Percentiles rank a stretch among this genome's conserved stretches.
These are phyloP conservation scores for Triglochin maritima DNA, from an alignment of 106 monocot species.

Conservation along the genomic window DNA sequence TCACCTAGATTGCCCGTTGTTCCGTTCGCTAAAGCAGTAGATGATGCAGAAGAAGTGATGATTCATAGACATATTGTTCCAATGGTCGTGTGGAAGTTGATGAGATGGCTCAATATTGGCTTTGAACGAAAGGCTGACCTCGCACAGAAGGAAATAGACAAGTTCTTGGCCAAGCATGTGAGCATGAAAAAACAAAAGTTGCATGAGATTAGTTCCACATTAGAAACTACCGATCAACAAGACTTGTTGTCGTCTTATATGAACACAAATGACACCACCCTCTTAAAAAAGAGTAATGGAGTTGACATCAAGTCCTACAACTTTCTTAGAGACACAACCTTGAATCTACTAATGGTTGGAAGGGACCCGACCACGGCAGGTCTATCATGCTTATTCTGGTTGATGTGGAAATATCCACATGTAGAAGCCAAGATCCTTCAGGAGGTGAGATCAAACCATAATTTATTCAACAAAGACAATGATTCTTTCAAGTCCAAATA, in stretches of 20 bases:
- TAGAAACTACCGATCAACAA: not conserved
- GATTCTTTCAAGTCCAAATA: conserved; percentile 8
- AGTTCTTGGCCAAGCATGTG: conserved; percentile 13
- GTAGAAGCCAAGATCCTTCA: conserved; percentile 45
- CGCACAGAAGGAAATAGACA: conserved; percentile 20
- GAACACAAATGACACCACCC: not conserved
- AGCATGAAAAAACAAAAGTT: conserved; percentile 1
- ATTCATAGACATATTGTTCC: conserved; percentile 9
- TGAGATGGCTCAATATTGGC: conserved; percentile 15
- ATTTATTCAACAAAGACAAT: not conserved
- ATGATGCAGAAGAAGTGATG: conserved; percentile 8
- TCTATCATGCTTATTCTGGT: conserved; percentile 51
- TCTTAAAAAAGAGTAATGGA: not conserved
- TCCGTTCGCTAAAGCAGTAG: conserved; percentile 5
- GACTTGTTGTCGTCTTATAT: conserved; percentile 44
- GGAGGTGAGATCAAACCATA: conserved; percentile 12
- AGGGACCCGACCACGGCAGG: conserved; percentile 30
- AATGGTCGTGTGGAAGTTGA: not conserved
- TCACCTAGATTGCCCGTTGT: conserved; percentile 4
- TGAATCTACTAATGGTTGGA: conserved; percentile 53
- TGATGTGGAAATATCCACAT: conserved; percentile 31
- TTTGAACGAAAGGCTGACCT: conserved; percentile 14
- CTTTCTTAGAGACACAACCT: conserved; percentile 42
- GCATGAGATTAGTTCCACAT: not conserved
- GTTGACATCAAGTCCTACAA: not conserved